Conservation (phyloP, 305 asterid genomes). For the Fraxinus sp. region DNA sequence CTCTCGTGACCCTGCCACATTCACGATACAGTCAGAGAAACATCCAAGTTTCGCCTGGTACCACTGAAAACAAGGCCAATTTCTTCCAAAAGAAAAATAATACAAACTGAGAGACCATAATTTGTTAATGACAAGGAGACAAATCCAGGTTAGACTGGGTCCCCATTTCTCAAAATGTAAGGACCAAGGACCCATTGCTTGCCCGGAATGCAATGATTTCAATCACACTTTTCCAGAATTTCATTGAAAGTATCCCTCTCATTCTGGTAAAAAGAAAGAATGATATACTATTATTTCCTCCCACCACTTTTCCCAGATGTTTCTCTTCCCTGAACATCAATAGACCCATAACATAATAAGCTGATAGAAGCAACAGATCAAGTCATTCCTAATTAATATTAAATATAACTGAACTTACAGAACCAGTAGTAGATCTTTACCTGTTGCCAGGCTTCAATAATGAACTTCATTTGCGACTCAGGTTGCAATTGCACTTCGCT, state of each 20-base stretch:
- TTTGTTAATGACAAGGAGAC: slow-evolving; percentile 8
- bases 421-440: slow-evolving; percentile 32
- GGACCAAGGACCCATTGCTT: not conserved
- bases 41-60: slow-evolving; percentile 1
- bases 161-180: not conserved
- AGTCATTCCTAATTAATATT: not conserved
- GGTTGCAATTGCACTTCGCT: slow-evolving; percentile 73
- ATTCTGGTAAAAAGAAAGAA: not conserved
- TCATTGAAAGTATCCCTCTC: not conserved
- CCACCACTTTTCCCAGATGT: not conserved
- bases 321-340: slow-evolving; percentile 1
- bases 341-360: slow-evolving; percentile 4
- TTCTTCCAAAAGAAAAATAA: not conserved
- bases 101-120: not conserved
- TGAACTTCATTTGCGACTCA: slow-evolving; percentile 74
- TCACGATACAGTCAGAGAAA: not conserved
- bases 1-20: not conserved
- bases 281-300: slow-evolving; percentile 7
- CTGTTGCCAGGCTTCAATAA: slow-evolving; percentile 93
- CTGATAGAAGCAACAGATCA: slow-evolving; percentile 2
- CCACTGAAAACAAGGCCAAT: not conserved
- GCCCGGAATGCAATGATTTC: not conserved
- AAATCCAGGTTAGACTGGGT: slow-evolving; percentile 9
- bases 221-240: not conserved
- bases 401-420: slow-evolving; percentile 1